Evolutionary conservation across 805 yeast species (phyloP).

Genomic region (Cyberlindnera sargentensis): DNA sequence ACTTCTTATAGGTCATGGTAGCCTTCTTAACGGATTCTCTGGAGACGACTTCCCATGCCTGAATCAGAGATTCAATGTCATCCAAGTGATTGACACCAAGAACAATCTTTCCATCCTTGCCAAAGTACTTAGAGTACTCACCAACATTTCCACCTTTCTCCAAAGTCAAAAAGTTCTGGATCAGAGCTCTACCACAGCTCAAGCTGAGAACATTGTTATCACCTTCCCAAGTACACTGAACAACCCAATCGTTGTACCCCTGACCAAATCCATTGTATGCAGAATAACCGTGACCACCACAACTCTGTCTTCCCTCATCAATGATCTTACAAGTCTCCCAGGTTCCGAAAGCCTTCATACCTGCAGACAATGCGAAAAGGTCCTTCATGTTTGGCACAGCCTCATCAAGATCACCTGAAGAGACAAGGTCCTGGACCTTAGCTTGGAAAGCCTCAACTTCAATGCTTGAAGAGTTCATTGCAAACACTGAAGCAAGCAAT

Average conservation of each 20-base stretch:
- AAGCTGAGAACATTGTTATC: constrained; percentile 82
- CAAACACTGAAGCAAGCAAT: constrained; percentile 68
- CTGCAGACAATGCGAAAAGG: constrained; percentile 78
- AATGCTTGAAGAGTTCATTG: constrained; percentile 52
- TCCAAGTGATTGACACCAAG: constrained; percentile 17
- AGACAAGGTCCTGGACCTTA: constrained; percentile 28
- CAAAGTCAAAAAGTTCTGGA: constrained; percentile 31
- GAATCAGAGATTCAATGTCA: constrained; percentile 9
- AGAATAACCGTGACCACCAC: constrained; percentile 96
- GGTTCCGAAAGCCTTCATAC: constrained; percentile 81
- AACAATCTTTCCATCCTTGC: constrained; percentile 2
- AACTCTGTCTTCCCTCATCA: constrained; percentile 79
- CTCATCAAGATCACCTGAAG: constrained; percentile 33
- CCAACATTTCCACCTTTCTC: constrained; percentile 25
- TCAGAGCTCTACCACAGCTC: constrained; percentile 69
- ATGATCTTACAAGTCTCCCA: constrained; percentile 77
- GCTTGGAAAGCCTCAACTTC: constrained; percentile 43
- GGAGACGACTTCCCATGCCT: constrained; percentile 29
- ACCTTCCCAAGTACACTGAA: constrained; percentile 98
- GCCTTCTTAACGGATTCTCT: constrained; percentile 13
- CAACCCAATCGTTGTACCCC: constrained; percentile 86
- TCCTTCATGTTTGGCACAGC: constrained; percentile 63
- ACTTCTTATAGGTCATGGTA: constrained; percentile 9
- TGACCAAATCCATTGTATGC: constrained; percentile 84
- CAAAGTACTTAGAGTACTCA: constrained; percentile 25